Evolutionary conservation across 2,329 filamentous ascomycete genomes (phyloP), one percentile per base, ranked within the genome.

Genomic region (Aspergillus puulaauensis): DNA sequence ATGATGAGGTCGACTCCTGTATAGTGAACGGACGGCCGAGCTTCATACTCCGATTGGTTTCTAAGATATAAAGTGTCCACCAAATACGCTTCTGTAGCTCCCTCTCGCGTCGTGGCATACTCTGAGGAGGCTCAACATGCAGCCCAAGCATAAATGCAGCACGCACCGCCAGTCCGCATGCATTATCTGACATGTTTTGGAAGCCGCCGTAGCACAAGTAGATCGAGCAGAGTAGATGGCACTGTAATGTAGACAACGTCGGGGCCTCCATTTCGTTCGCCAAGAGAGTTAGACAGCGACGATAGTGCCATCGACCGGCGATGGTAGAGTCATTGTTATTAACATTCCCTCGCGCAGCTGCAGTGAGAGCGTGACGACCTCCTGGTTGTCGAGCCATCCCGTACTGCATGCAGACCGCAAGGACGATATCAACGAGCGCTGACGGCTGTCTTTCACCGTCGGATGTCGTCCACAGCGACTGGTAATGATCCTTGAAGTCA

Each of bases 331-430:
- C 49, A 4, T 57, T 46, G 24, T 33, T 24, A 2, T 52, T 43
- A 5, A 57, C 31, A 19, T 46, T 23, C 3, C 40, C 19, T 12
- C 41, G 49, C 1, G 53, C 43, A 6, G 19, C 19, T 9, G 33
- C 8, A 4, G 57, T 46, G 11, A 61, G 52, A 3, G 55, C 40
- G 4, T 11, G 27, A 1, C 27, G 27, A 11, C 27, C 27, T 31
- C 27, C 27, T 4, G 27, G 27, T 9, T 31, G 27, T 9, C 27
- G 27, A 21, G 57, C 41, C 31, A 61, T 58, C 33, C 50, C 56
- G 37, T 62, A 58, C 45, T 67, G 65, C 65, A 67, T 67, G 37
- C 63, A 66, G 48, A 66, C 54, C 1, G 65, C 65, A 31, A 67
- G 44, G 2, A 66, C 51, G 9, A 65, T 58, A 41, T 66, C 64